These are phyloP conservation scores for Aechmea fasciata DNA, from an alignment of 176 grass and related monocot species.

Conservation along the genomic window DNA sequence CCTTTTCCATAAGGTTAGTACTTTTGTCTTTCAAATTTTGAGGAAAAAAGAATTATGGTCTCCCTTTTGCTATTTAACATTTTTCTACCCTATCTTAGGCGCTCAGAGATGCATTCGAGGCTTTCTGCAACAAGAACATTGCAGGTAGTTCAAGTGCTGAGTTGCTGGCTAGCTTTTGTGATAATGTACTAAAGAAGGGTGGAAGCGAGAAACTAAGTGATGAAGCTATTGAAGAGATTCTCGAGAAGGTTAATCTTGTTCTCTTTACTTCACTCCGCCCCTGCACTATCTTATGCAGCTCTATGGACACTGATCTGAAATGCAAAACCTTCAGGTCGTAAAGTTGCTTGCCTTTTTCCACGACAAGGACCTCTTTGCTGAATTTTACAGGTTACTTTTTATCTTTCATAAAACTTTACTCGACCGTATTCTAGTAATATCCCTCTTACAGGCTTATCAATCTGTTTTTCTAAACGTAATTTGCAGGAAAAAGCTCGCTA, in stretches of 20 bases:
- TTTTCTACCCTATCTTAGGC: slow-evolving; percentile 1
- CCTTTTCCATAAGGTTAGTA: slow-evolving; percentile 22
- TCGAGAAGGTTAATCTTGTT: slow-evolving; percentile 20
- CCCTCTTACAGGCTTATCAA: no score
- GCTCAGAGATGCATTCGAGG: slow-evolving; percentile 34
- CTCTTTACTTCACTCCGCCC: not conserved
- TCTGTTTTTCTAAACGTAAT: slow-evolving; percentile 10
- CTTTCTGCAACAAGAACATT: slow-evolving; percentile 34
- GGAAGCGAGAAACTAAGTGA: slow-evolving; percentile 30
- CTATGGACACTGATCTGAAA: no score
- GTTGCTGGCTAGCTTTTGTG: slow-evolving; percentile 30
- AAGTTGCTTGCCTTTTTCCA: slow-evolving; percentile 30
- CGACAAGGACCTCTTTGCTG: slow-evolving; percentile 41
- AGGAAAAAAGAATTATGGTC: not conserved
- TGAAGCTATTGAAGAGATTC: slow-evolving; percentile 35
- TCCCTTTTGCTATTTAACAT: not conserved
- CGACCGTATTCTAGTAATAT: no score
- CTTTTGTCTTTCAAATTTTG: not conserved
- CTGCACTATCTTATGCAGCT: no score
- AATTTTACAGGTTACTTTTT: slow-evolving; percentile 31
- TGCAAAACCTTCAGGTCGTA: slow-evolving; percentile 21
- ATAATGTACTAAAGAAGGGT: slow-evolving; percentile 34
- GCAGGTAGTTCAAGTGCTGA: slow-evolving; percentile 30
- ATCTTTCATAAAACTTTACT: no score
- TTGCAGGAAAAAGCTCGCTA: slow-evolving; percentile 91